Base-by-base conservation (phyloP, 164 flowering plant species). In the Berberis thunbergii region DNA sequence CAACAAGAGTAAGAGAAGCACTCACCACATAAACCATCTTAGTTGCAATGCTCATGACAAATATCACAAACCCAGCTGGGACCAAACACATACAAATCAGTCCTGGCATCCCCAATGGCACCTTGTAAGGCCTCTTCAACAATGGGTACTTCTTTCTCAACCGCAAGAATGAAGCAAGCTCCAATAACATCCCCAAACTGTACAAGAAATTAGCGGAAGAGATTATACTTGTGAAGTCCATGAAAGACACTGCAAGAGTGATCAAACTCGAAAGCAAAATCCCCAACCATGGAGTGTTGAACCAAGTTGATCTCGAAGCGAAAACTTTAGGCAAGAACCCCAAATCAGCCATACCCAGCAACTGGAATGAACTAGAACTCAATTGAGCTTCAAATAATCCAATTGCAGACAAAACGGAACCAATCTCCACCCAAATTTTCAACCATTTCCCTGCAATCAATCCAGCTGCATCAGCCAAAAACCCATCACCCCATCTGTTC, bases 351-450 rank as follows among this genome's bases (percentile, higher is more conserved):
- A 82, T 86, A 0, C 91, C 91, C 42, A 76, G 59, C 40, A 84
- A 49, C 65, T 84, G 88, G 49, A 61, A 86, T 1, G 84, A 71
- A 13, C 80, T 60, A 64, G 83, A 82, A 54, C 88, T 86, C 48
- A 86, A 60, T 49, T 86, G 86, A 2, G 91, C 91, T 65, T 86
- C 85, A 62, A 76, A 86, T 1, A 86, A 72, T 5, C 88, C 91
- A 26, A 82, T 61, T 0, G 71, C 71, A 0, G 91, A 82, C 40
- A 86, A 63, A 26, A 76, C 79, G 1, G 86, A 74, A 9, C 82
- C 85, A 2, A 78, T 44, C 66, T 80, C 86, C 2, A 84, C 67
- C 79, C 83, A 84, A 8, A 66, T 26, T 55, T 83, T 81, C 44
- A 86, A 58, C 92, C 92, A 84, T 9, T 71, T 67, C 1, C 91